Evolutionary conservation across 495 filamentous ascomycete genomes (phyloP).

Genomic region (Parathielavia appendiculata): DNA sequence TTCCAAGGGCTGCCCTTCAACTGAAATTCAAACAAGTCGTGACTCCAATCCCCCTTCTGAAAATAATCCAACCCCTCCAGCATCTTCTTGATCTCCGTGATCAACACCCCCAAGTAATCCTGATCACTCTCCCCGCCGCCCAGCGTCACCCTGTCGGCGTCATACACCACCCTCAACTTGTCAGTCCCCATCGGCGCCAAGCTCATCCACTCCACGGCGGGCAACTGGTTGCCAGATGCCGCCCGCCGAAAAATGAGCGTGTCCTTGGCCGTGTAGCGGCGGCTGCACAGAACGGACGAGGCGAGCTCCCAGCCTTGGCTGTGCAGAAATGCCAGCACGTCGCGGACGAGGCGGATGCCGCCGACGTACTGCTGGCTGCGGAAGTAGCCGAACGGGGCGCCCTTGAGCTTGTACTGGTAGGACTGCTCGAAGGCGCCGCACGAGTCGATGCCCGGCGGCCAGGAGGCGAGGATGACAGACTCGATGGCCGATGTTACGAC

Average conservation of each 20-base stretch:
- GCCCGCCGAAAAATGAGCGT: conserved; percentile 17
- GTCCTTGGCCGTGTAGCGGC: conserved; percentile 20
- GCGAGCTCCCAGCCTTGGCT: conserved; percentile 18
- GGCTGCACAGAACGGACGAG: conserved; percentile 10
- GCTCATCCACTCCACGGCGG: conserved; percentile 20
- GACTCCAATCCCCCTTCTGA: conserved; percentile 16
- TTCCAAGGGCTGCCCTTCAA: conserved; percentile 20
- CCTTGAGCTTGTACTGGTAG: conserved; percentile 20
- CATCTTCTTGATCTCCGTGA: conserved; percentile 5
- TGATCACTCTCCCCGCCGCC: background rate
- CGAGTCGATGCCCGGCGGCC: conserved; percentile 15
- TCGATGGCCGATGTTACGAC: conserved; percentile 26
- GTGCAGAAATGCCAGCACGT: conserved; percentile 22
- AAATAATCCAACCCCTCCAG: conserved; percentile 11
- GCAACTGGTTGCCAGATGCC: background rate
- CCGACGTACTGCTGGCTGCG: conserved; percentile 11
- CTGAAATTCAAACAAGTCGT: conserved; percentile 21
- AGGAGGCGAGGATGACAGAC: conserved; percentile 28
- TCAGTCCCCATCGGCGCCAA: conserved; percentile 6
- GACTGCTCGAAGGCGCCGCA: background rate
- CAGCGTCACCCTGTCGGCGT: conserved; percentile 1
- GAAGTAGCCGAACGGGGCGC: conserved; percentile 17
- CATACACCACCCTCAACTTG: conserved; percentile 21
- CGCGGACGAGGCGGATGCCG: conserved; percentile 19
- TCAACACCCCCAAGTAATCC: conserved; percentile 14